Evolutionary conservation across 495 filamentous ascomycete genomes (phyloP), one percentile per base, ranked within the genome.

Genomic region (Rhypophila decipiens): DNA sequence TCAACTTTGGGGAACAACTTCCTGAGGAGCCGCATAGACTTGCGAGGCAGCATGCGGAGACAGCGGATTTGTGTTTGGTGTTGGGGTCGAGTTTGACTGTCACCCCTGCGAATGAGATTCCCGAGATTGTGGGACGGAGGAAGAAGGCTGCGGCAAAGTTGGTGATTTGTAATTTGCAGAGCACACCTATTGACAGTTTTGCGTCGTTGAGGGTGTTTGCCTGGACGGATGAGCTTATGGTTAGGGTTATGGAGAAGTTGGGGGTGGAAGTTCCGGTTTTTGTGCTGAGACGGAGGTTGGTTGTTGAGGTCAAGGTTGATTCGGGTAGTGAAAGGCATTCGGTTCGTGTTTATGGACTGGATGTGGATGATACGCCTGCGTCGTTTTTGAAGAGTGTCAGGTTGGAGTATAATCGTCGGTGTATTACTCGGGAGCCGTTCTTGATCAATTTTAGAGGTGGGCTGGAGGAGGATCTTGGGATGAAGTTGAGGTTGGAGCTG

Each of bases 61-160:
- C 68, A 42, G 62, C 69, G 19, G 69, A 74, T 40, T 48, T 73
- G 0, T 73, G 66, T 37, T 60, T 73, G 7, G 69, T 68, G 2
- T 52, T 76, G 0, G 69, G 73, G 0, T 72, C 69, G 15, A 71
- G 67, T 1, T 59, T 72, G n/a, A 72, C 65, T 0, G 67, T 74
- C 0, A 47, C 59, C 2, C 69, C 70, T 1, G 68, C 71, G 2
- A 68, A 65, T 41, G 59, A 59, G 22, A 61, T 75, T 12, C 69
- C 68, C 1, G 65, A 67, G 48, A 55, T 41, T 2, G 57, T 63
- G 9, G 72, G 63, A 8, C 23, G 47, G 36, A 51, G 47, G n/a
- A 57, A 52, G 19, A n/a, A n/a, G n/a, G n/a, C n/a, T n/a, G 46
- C 31, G 2, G 60, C 51, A 0, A 65, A 58, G 20, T 60, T 73